Conservation (phyloP, 169 alveolate genomes). For the Cytauxzoon felis region DNA sequence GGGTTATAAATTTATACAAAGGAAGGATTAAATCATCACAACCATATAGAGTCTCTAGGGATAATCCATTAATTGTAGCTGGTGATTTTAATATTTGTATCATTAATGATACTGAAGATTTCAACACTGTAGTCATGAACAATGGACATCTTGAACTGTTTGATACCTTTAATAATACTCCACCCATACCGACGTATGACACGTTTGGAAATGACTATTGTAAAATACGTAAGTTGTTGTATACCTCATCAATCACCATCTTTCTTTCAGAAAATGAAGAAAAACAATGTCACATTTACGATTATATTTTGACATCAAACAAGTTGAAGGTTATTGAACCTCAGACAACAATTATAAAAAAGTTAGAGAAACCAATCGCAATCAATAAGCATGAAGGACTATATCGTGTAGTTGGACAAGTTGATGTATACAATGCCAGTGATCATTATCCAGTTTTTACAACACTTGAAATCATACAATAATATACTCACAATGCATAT, state of each 20-base stretch:
- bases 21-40: neutral
- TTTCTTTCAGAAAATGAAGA: neutral
- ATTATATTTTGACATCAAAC: constrained; percentile 35
- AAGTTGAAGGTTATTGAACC: constrained; percentile 6
- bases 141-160: neutral
- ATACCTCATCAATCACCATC: too few species aligned
- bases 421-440: constrained; percentile 21
- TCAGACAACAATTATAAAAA: constrained; percentile 18
- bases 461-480: too few species aligned
- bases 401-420: too few species aligned
- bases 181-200: constrained; percentile 22
- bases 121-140: constrained; percentile 10
- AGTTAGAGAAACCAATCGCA: neutral
- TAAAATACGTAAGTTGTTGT: constrained; percentile 1
- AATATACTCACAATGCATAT: too few species aligned
- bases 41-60: neutral
- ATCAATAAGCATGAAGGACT: too few species aligned
- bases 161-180: neutral
- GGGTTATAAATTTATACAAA: constrained; percentile 53
- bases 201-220: constrained; percentile 49
- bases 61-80: constrained; percentile 61
- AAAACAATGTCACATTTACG: constrained; percentile 12
- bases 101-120: constrained; percentile 24
- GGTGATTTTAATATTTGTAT: constrained; percentile 71
- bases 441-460: constrained; percentile 44